phyloP scores from a whole-genome alignment of 1,139 yeast species.

The Geotrichum reessii region DNA sequence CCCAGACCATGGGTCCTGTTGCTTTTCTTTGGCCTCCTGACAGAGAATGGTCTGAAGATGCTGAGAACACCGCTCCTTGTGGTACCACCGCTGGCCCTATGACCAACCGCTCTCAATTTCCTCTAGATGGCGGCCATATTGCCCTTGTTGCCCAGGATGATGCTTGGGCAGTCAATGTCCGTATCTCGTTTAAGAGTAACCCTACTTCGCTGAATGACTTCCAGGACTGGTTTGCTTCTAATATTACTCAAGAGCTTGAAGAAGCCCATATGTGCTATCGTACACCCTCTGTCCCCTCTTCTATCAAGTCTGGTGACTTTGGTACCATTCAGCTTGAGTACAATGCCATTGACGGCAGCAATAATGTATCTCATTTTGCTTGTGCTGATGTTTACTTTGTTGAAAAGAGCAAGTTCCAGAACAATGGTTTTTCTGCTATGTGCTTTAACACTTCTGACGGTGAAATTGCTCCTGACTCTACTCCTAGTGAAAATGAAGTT shows the following conservation, averaged over 20 bases:
- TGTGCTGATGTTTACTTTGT: slow-evolving; percentile 41
- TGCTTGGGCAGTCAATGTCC: slow-evolving; percentile 37
- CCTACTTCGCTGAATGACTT: slow-evolving; percentile 39
- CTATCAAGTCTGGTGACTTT: slow-evolving; percentile 35
- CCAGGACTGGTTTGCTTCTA: slow-evolving; percentile 38
- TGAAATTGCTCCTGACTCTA: slow-evolving; percentile 25
- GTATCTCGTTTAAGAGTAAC: slow-evolving; percentile 37
- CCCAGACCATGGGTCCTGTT: slow-evolving; percentile 42
- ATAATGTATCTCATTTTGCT: slow-evolving; percentile 39
- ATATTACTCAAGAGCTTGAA: slow-evolving; percentile 37
- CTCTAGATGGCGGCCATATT: slow-evolving; percentile 41
- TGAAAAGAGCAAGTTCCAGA: slow-evolving; percentile 36
- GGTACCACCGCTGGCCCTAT: slow-evolving; percentile 35
- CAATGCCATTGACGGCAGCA: slow-evolving; percentile 36
- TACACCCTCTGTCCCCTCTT: slow-evolving; percentile 39
- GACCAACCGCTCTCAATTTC: slow-evolving; percentile 39
- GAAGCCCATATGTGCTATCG: slow-evolving; percentile 43
- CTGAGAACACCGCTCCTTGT: slow-evolving; percentile 42
- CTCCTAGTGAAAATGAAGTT: slow-evolving; percentile 21
- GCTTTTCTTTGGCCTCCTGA: slow-evolving; percentile 41
- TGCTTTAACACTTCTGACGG: slow-evolving; percentile 42
- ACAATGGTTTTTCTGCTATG: slow-evolving; percentile 32
- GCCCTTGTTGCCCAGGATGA: slow-evolving; percentile 40
- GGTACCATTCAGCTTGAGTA: slow-evolving; percentile 42
- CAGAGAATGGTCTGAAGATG: slow-evolving; percentile 42